Evolutionary conservation across 2,329 filamentous ascomycete genomes (phyloP).

Genomic region (Myriosclerotinia scirpicola): DNA sequence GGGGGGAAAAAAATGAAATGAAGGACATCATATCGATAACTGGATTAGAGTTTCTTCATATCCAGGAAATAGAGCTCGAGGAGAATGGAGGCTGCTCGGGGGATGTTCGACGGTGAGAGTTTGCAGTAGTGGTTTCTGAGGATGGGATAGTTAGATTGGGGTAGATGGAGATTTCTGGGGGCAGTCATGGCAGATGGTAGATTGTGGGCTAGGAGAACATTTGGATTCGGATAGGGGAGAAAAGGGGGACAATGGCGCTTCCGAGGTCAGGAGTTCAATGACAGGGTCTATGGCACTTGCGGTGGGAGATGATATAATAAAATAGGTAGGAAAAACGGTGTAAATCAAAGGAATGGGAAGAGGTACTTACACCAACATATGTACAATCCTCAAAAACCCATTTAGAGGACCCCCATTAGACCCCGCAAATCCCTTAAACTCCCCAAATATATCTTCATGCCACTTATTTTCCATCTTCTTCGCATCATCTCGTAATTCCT

Average conservation of each 20-base stretch:
- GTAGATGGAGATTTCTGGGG: conserved; percentile 1
- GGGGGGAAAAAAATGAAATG: background rate
- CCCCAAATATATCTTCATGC: conserved; percentile 31
- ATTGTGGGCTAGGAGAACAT: background rate
- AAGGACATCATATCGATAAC: background rate
- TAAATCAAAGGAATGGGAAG: background rate
- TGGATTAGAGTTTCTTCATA: conserved; percentile 21
- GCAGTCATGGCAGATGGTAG: background rate
- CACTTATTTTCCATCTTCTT: conserved; percentile 26
- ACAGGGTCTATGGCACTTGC: background rate
- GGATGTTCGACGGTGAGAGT: conserved; percentile 33
- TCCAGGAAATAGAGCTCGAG: conserved; percentile 40
- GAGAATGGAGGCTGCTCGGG: conserved; percentile 33
- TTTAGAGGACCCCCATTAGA: conserved; percentile 35
- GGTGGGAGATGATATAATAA: background rate
- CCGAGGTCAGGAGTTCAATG: background rate
- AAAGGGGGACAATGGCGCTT: background rate
- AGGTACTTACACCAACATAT: conserved; percentile 36
- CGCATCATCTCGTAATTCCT: conserved; percentile 17
- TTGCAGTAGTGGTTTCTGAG: conserved; percentile 38
- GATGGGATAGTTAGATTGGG: background rate
- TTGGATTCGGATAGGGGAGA: background rate
- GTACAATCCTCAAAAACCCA: conserved; percentile 38
- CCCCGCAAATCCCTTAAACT: conserved; percentile 36
- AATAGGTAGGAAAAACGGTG: background rate